Evolutionary conservation across 2,329 filamentous ascomycete species (phyloP), one percentile per base, ranked within the genome.

Genomic region (Arthrobotrys sinensis): DNA sequence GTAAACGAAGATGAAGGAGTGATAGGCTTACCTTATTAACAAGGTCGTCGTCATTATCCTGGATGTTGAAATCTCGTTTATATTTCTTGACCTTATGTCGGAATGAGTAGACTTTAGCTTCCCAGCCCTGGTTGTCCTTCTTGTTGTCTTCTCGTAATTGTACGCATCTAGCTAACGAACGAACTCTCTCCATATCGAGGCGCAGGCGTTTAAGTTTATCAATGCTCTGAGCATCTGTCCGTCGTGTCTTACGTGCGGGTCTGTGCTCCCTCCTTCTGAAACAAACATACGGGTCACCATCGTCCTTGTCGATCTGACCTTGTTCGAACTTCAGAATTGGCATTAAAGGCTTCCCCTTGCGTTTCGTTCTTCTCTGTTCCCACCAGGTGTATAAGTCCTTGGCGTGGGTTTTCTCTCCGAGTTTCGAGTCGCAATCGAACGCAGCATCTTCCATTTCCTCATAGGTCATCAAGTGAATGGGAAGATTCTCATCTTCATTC

Each of bases 261-360:
- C 96, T 91, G 55, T 97, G 93, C 85, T 99, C 96, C 80, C 96
- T 92, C 81, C 96, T 91, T 83, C 96, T 90, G 89, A 99, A 99
- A 85, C 96, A 99, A 82, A 99, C 94, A 85, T 97, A 99, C 60
- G 96, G 96, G 85, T 99, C 96, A 82, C 93, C 90, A 83, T 99
- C 96, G 84, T 99, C 96, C 79, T 91, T 96, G 80, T 98, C 95
- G 63, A 79, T 73, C 83, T 93, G 92, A 80, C 96, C 93, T 55
- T 91, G 96, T 86, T 99, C 96, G 81, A 97, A 96, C 86, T 97
- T 97, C 83, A 98, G 89, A 21, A 87, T 88, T 6, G 93, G 90
- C 83, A 94, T 91, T 79, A 98, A 86, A 4, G 91, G 86, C 81
- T 88, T 90, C 83, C 95, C 96, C 80, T 89, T 89, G 75, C 87